phyloP scores from a whole-genome alignment of 768 basidiomycete species.

The Trametes elegans region DNA sequence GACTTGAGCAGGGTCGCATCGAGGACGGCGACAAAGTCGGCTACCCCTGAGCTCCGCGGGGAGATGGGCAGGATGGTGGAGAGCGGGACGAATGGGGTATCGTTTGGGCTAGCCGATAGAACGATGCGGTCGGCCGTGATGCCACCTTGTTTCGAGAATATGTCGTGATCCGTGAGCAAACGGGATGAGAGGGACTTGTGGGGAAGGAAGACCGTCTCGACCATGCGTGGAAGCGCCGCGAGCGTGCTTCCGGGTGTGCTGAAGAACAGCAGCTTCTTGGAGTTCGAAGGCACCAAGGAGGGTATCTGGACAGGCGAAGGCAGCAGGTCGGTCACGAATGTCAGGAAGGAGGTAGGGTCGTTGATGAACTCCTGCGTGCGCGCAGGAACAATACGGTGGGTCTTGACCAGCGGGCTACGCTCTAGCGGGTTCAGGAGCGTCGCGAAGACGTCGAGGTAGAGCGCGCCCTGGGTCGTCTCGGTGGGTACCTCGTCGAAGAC shows the following conservation, averaged over 20 bases:
- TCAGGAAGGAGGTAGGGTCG: conserved; percentile 41
- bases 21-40: conserved; percentile 73
- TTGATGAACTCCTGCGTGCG: conserved; percentile 52
- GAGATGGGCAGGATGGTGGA: conserved; percentile 58
- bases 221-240: conserved; percentile 45
- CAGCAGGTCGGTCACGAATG: conserved; percentile 34
- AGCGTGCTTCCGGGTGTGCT: conserved; percentile 54
- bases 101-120: conserved; percentile 48
- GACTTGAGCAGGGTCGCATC: conserved; percentile 78
- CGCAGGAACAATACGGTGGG: conserved; percentile 58
- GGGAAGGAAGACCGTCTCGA: conserved; percentile 57
- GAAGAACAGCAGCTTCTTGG: conserved; percentile 59
- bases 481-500: conserved; percentile 80
- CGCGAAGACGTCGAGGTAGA: conserved; percentile 73
- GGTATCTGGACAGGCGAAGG: conserved; percentile 27
- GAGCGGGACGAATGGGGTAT: conserved; percentile 46
- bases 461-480: conserved; percentile 54
- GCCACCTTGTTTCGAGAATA: conserved; percentile 71
- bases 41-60: conserved; percentile 40
- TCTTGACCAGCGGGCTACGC: conserved; percentile 43
- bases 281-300: conserved; percentile 25
- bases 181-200: conserved; percentile 53
- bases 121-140: conserved; percentile 67
- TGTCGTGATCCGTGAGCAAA: conserved; percentile 68
- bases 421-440: conserved; percentile 44